phyloP scores from a whole-genome alignment of 345 rosid genomes.

The Trapa incisa region DNA sequence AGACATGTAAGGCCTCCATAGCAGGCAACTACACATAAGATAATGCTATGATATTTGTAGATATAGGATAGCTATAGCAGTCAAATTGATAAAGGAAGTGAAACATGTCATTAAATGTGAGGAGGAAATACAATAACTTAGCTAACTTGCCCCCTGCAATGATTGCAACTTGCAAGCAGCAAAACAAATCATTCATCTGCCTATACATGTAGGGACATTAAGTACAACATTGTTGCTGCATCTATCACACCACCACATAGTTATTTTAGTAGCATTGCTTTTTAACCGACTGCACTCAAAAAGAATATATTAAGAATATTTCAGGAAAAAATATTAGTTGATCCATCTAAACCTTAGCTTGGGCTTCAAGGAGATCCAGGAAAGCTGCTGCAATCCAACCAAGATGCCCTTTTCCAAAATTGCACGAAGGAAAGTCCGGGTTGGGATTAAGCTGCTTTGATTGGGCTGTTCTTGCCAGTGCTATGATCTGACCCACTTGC shows the following conservation, averaged over 20 bases:
- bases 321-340: not conserved
- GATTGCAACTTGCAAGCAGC: constrained; percentile 2
- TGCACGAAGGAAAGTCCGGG: not conserved
- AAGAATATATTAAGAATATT: constrained; percentile 7
- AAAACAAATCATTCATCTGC: not conserved
- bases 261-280: not conserved
- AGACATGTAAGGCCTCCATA: too few species aligned
- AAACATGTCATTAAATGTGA: not conserved
- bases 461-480: constrained; percentile 42
- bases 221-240: not conserved
- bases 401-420: constrained; percentile 1
- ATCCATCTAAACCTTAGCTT: constrained; percentile 5
- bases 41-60: too few species aligned
- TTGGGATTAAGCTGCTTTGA: constrained; percentile 48
- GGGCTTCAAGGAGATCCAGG: not conserved
- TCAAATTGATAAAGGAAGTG: not conserved
- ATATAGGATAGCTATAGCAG: not conserved
- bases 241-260: not conserved
- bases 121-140: not conserved
- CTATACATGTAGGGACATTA: constrained; percentile 1
- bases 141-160: constrained; percentile 1
- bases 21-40: too few species aligned
- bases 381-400: not conserved
- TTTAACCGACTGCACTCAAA: constrained; percentile 3
- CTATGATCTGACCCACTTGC: constrained; percentile 36